Evolutionary conservation across 352 stramenopile species (phyloP).

Genomic region (Phytophthora vignae): DNA sequence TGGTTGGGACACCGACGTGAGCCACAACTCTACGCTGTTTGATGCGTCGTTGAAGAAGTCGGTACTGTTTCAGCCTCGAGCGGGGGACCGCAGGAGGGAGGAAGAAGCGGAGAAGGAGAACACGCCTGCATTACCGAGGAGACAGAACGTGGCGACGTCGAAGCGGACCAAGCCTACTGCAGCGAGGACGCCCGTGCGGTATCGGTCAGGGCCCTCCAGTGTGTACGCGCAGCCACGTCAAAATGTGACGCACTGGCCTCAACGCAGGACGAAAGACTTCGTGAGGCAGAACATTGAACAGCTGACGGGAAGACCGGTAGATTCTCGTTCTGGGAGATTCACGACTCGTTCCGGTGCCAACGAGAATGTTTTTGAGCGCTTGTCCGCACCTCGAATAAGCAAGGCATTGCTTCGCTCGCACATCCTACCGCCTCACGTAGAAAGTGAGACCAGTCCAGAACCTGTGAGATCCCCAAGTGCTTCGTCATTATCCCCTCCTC

Average conservation of each 20-base stretch:
- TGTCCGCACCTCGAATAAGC: slow-evolving; percentile 35
- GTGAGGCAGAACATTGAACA: slow-evolving; percentile 67
- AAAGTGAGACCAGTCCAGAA: neutral
- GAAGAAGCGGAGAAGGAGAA: slow-evolving; percentile 18
- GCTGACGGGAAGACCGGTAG: slow-evolving; percentile 41
- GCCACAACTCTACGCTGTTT: slow-evolving; percentile 43
- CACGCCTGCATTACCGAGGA: neutral
- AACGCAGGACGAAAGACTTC: slow-evolving; percentile 54
- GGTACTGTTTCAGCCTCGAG: slow-evolving; percentile 56
- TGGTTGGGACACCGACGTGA: slow-evolving; percentile 58
- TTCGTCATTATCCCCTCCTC: slow-evolving; percentile 18
- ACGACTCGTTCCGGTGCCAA: neutral
- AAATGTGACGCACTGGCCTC: slow-evolving; percentile 27
- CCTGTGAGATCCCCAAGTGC: slow-evolving; percentile 4
- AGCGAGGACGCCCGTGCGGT: slow-evolving; percentile 8
- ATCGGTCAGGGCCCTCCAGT: slow-evolving; percentile 37
- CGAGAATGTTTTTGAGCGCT: slow-evolving; percentile 57
- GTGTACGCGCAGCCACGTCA: slow-evolving; percentile 38
- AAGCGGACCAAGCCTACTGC: slow-evolving; percentile 4
- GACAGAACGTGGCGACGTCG: neutral
- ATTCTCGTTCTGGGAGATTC: neutral
- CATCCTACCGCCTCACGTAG: neutral
- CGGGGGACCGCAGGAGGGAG: slow-evolving; percentile 49
- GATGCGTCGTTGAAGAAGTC: slow-evolving; percentile 63
- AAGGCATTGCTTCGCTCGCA: slow-evolving; percentile 29